These are phyloP conservation scores for Purshia tridentata DNA, from an alignment of 306 rosid genomes.

Conservation along the genomic window DNA sequence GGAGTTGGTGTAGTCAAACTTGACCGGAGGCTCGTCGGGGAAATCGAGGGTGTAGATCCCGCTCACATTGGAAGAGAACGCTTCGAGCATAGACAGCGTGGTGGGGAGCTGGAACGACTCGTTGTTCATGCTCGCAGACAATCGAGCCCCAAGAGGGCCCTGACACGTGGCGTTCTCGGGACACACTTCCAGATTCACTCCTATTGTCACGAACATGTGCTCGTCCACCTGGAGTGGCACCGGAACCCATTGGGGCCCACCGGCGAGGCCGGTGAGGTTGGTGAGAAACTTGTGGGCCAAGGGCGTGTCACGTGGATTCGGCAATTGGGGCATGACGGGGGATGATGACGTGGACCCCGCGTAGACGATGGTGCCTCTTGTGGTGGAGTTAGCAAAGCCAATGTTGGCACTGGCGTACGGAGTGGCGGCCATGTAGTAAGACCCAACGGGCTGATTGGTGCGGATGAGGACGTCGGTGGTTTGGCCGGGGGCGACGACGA, in stretches of 20 bases:
- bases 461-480: slow-evolving; percentile 53
- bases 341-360: slow-evolving; percentile 1
- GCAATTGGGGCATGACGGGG: slow-evolving; percentile 49
- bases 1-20: slow-evolving; percentile 40
- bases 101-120: slow-evolving; percentile 54
- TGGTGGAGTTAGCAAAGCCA: neutral
- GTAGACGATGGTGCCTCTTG: slow-evolving; percentile 45
- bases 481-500: slow-evolving; percentile 56
- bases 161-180: slow-evolving; percentile 25
- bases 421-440: slow-evolving; percentile 66
- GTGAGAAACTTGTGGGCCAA: slow-evolving; percentile 49
- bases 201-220: slow-evolving; percentile 49
- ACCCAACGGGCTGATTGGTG: slow-evolving; percentile 35
- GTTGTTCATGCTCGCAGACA: slow-evolving; percentile 70
- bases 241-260: slow-evolving; percentile 51
- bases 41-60: slow-evolving; percentile 54
- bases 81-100: slow-evolving; percentile 47
- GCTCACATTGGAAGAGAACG: slow-evolving; percentile 15
- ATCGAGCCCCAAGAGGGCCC: slow-evolving; percentile 9
- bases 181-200: slow-evolving; percentile 35
- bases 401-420: slow-evolving; percentile 19
- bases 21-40: slow-evolving; percentile 37
- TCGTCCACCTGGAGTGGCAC: slow-evolving; percentile 49
- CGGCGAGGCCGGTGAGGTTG: slow-evolving; percentile 33
- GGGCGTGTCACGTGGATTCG: slow-evolving; percentile 37